Evolutionary conservation across 768 basidiomycete genomes (phyloP), one percentile per base, ranked within the genome.

Genomic region (Tulasnella sp.): DNA sequence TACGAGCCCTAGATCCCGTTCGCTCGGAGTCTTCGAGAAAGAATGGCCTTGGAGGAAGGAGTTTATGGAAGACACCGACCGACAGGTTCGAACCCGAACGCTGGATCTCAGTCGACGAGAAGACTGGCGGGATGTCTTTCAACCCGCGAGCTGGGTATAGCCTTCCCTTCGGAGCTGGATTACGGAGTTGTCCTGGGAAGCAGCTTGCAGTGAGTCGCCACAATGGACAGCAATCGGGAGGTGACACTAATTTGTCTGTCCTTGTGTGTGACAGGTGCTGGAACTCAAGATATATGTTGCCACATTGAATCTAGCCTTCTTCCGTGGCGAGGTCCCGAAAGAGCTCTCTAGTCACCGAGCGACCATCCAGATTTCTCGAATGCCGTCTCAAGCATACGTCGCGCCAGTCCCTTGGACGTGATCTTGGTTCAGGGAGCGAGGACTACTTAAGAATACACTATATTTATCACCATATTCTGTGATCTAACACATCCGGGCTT

Each of bases 281-380:
- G 75, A 76, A 24, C 27, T 76, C 7, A 76, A 76, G 44, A 46
- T 76, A 34, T 76, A 42, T 48, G 36, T 76, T 12, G 75, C 75
- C 3, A 76, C 75, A 14, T 39, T 76, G 8, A 76, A 76, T 19
- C 56, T 76, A 12, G 75, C 75, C 4, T 76, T 76, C 75, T 76
- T 52, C 48, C n/a, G 56, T 19, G 36, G 46, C 14, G 46, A 76
- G 21, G 75, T 76, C 3, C 75, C 75, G 19, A 31, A 46, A 62
- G 75, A 76, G 31, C 52, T 76, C 10, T 38, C 36, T 5, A 44
- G 75, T n/a, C 44, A 74, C 38, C 38, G 44, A 18, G 39, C 73
- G 5, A 31, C 8, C 12, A 46, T 46, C 38, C 73, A 46, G 34
- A n/a, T 74, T 27, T 40, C 73, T 14, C 31, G 73, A 38, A 21